Conservation (phyloP, 1,139 yeast genomes). For the Sugiyamaella grinbergsii region DNA sequence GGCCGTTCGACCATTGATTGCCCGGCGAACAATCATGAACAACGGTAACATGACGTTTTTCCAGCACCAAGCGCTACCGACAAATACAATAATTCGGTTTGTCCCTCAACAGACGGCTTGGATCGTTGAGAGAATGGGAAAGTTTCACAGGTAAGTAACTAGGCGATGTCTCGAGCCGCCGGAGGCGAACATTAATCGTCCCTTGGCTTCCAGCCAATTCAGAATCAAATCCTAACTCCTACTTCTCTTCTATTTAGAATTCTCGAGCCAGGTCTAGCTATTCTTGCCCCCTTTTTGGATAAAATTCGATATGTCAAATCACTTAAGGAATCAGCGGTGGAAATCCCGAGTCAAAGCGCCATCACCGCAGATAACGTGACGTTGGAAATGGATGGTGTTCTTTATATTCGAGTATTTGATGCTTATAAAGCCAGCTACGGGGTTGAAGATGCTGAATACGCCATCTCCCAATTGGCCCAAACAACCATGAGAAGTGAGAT, state of each 20-base stretch:
- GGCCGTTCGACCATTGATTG: conserved; percentile 2
- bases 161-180: neutral
- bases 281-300: conserved; percentile 71
- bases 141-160: conserved; percentile 54
- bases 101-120: conserved; percentile 93
- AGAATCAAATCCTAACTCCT: neutral
- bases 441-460: conserved; percentile 85
- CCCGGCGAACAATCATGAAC: conserved; percentile 16
- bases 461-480: conserved; percentile 82
- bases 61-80: conserved; percentile 66
- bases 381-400: conserved; percentile 79
- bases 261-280: conserved; percentile 75
- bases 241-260: conserved; percentile 42
- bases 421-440: conserved; percentile 87
- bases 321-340: conserved; percentile 78
- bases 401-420: conserved; percentile 74
- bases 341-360: conserved; percentile 81
- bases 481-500: conserved; percentile 90
- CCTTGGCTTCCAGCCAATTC: neutral
- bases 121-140: conserved; percentile 92
- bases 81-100: conserved; percentile 72
- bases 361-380: conserved; percentile 87
- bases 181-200: neutral
- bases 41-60: conserved; percentile 53
- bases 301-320: conserved; percentile 79